Conservation (phyloP, 305 asterid genomes). For the Salvia sclarea region DNA sequence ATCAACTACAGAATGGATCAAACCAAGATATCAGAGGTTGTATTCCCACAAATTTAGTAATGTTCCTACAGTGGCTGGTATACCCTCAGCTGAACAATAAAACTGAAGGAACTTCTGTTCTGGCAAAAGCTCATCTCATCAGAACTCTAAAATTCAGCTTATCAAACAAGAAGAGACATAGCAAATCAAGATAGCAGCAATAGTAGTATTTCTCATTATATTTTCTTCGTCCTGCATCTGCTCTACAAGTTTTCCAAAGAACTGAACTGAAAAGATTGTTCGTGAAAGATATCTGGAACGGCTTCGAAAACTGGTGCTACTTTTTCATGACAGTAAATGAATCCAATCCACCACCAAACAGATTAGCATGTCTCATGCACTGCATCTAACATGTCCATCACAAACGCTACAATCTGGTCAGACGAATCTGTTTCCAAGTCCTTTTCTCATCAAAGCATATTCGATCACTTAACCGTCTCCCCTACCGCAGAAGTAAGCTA, state of each 20-base stretch:
- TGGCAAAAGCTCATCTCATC: conserved; percentile 26
- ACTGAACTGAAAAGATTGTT: neutral
- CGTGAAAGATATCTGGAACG: conserved; percentile 6
- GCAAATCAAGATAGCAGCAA: conserved; percentile 12
- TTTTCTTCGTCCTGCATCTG: neutral
- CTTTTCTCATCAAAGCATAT: neutral
- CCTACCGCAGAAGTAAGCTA: conserved; percentile 14
- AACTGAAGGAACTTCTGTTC: conserved; percentile 7
- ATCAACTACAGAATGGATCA: conserved; percentile 1
- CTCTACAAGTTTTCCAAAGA: conserved; percentile 23
- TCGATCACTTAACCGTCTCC: conserved; percentile 14
- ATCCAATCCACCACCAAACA: conserved; percentile 6
- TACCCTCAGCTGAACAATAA: conserved; percentile 13
- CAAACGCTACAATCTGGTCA: neutral
- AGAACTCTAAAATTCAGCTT: conserved; percentile 17
- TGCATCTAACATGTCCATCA: neutral
- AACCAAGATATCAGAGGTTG: neutral
- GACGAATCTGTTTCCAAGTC: neutral
- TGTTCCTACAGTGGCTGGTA: conserved; percentile 11
- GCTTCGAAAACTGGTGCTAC: conserved; percentile 6
- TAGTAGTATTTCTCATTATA: neutral
- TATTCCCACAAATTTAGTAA: neutral
- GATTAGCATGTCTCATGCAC: conserved; percentile 5
- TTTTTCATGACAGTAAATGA: conserved; percentile 10
- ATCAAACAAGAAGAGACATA: conserved; percentile 6